Percentiles rank a stretch among this genome's conserved stretches.
Conservation (phyloP, 768 basidiomycete species). For the Lepiota subincarnata region DNA sequence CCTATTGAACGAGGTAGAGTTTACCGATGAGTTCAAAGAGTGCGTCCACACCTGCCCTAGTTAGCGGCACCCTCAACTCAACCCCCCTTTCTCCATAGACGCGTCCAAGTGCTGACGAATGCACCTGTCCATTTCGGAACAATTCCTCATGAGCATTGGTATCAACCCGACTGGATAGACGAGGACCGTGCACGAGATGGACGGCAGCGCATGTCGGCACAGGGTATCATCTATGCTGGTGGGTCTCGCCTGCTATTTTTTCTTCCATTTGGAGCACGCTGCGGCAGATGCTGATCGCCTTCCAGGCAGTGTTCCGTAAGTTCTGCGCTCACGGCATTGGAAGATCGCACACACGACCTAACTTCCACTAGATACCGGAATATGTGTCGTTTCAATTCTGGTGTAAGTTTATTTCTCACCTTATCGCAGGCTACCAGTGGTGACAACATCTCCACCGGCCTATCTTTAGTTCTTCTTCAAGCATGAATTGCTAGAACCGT, state of each 20-base stretch:
- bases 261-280: conserved; percentile 2
- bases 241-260: conserved; percentile 13
- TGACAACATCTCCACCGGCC: neutral
- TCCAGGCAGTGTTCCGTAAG: conserved; percentile 71
- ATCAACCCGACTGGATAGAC: conserved; percentile 78
- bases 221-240: conserved; percentile 62
- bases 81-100: conserved; percentile 32
- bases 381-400: conserved; percentile 95
- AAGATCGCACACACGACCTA: neutral
- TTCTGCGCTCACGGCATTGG: conserved; percentile 14
- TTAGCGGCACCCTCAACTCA: neutral
- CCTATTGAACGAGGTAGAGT: conserved; percentile 81
- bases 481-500: conserved; percentile 71
- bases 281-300: conserved; percentile 9
- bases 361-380: conserved; percentile 64
- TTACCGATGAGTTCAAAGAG: conserved; percentile 69
- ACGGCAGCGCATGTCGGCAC: conserved; percentile 58
- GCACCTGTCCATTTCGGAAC: conserved; percentile 61
- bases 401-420: conserved; percentile 42
- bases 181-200: conserved; percentile 59
- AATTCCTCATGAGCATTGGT: conserved; percentile 77
- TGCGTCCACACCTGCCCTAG: conserved; percentile 20
- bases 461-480: conserved; percentile 69
- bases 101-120: conserved; percentile 50
- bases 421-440: neutral